phyloP scores from a whole-genome alignment of 2,329 filamentous ascomycete genomes.

The Aureobasidium melanogenum region DNA sequence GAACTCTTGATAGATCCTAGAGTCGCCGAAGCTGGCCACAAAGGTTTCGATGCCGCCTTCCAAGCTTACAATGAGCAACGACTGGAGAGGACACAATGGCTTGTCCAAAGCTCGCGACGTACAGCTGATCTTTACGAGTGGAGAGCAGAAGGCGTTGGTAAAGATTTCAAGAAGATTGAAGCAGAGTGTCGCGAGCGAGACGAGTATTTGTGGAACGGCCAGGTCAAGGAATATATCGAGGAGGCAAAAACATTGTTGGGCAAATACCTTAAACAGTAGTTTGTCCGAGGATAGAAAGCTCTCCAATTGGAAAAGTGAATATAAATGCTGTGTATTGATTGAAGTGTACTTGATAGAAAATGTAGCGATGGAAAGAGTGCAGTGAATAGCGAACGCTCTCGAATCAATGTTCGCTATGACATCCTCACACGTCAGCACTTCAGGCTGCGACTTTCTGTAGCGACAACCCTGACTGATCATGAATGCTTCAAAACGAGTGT shows the following conservation, averaged over 20 bases:
- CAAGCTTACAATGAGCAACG: constrained; percentile 30
- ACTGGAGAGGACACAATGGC: constrained; percentile 35
- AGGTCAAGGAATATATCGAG: constrained; percentile 12
- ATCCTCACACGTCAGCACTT: neutral
- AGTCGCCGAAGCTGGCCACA: constrained; percentile 14
- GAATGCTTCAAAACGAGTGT: neutral
- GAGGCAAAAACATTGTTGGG: constrained; percentile 10
- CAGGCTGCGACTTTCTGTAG: neutral
- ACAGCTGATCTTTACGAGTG: constrained; percentile 35
- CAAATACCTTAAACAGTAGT: neutral
- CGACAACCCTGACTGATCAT: neutral
- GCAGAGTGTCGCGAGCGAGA: constrained; percentile 19
- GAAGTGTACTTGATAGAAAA: neutral
- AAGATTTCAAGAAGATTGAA: constrained; percentile 30
- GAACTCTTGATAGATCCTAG: constrained; percentile 19
- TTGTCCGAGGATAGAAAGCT: too few species aligned
- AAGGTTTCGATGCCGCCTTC: constrained; percentile 29
- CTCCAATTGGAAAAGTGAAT: too few species aligned
- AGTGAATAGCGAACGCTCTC: neutral
- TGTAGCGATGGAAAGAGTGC: neutral
- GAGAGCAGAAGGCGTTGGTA: constrained; percentile 22
- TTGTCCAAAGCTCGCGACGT: constrained; percentile 33
- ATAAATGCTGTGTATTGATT: neutral
- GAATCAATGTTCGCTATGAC: neutral
- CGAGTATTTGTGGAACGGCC: constrained; percentile 11